Evolutionary conservation across 2,329 filamentous ascomycete genomes (phyloP).

Genomic region (Alternaria triticina): DNA sequence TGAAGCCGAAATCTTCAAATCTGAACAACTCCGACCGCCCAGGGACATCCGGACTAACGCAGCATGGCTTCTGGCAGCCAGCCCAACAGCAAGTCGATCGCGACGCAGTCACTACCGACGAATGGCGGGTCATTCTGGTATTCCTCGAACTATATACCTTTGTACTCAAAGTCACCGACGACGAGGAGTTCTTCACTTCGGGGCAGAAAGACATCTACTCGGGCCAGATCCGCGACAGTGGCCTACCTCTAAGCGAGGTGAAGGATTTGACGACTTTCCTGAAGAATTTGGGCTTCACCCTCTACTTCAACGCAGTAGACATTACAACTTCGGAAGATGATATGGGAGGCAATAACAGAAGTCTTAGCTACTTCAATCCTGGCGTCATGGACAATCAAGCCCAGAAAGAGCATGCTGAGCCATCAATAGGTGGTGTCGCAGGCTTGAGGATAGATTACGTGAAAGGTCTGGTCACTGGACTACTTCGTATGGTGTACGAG

Average conservation of each 20-base stretch:
- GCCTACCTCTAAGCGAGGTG: conserved; percentile 74
- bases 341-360: conserved; percentile 57
- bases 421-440: conserved; percentile 65
- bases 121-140: conserved; percentile 88
- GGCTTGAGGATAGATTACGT: conserved; percentile 81
- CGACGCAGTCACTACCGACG: conserved; percentile 60
- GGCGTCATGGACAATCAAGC: conserved; percentile 25
- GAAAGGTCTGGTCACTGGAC: conserved; percentile 77
- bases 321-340: conserved; percentile 56
- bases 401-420: conserved; percentile 42
- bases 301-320: conserved; percentile 83
- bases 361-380: conserved; percentile 46
- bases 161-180: conserved; percentile 88
- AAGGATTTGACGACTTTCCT: conserved; percentile 79
- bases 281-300: conserved; percentile 86
- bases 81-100: conserved; percentile 40
- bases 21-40: conserved; percentile 7
- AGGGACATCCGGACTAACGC: conserved; percentile 17
- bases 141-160: conserved; percentile 96
- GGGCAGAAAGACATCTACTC: conserved; percentile 42
- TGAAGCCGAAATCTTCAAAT: conserved; percentile 51
- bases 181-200: conserved; percentile 87
- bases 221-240: conserved; percentile 60
- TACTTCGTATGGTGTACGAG: conserved; percentile 89
- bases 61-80: conserved; percentile 43